These are phyloP conservation scores for Heracleum sosnowskyi DNA, from an alignment of 129 eudicot species.

Conservation along the genomic window DNA sequence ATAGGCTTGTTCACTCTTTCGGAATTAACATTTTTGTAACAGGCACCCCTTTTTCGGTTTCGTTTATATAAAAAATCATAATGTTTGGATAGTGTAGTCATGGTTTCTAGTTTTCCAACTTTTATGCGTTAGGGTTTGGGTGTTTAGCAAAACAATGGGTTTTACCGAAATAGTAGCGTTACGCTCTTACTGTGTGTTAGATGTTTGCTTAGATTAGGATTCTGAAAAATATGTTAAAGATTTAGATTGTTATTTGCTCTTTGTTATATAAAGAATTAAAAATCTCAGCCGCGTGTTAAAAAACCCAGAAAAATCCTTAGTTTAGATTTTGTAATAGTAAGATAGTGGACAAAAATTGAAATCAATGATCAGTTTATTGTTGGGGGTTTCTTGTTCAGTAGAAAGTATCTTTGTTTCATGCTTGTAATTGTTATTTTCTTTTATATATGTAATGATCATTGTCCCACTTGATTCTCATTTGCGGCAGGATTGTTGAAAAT, in stretches of 20 bases:
- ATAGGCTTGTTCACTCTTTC: no score
- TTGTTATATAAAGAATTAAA: not conserved
- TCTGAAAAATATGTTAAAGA: no score
- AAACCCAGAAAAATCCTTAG: not conserved
- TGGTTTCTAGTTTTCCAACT: no score
- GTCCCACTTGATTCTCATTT: not conserved
- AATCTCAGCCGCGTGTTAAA: not conserved
- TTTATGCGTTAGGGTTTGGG: no score
- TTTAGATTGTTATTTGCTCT: not conserved
- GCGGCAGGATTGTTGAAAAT: slow-evolving; percentile 77
- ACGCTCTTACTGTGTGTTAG: not conserved
- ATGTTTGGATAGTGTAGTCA: no score
- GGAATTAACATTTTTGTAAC: no score
- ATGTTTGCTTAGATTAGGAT: no score
- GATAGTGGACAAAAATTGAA: not conserved
- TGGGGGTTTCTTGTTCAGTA: not conserved
- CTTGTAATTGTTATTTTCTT: not conserved
- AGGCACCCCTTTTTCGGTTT: no score
- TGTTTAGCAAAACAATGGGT: no score
- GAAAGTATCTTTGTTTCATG: no score
- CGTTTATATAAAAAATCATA: no score
- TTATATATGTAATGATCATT: not conserved
- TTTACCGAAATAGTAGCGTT: not conserved
- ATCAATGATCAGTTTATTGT: not conserved
- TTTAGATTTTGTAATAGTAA: no score